Percentiles rank a stretch among this genome's conserved stretches.
phyloP scores from a whole-genome alignment of 768 basidiomycete species.

The Pholiota microspora region DNA sequence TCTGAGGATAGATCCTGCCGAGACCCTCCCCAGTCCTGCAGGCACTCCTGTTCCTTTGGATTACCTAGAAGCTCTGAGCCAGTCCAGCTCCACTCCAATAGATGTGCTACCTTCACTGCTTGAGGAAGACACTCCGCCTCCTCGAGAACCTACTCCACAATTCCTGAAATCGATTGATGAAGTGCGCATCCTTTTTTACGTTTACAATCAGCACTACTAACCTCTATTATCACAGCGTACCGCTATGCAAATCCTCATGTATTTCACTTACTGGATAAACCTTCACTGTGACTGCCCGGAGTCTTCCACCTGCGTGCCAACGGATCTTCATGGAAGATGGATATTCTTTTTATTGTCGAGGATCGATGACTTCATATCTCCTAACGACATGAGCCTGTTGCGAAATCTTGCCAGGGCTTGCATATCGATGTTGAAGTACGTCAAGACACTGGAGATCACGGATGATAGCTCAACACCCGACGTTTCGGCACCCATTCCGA shows the following conservation, averaged over 20 bases:
- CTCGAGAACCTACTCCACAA: constrained; percentile 58
- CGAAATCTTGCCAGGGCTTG: constrained; percentile 76
- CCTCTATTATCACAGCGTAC: constrained; percentile 44
- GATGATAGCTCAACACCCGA: neutral
- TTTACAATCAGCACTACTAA: constrained; percentile 2
- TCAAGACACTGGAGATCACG: constrained; percentile 20
- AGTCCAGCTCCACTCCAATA: constrained; percentile 9
- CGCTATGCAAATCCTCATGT: constrained; percentile 78
- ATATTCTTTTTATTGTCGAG: constrained; percentile 72
- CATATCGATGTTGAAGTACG: constrained; percentile 46
- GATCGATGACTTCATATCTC: constrained; percentile 65
- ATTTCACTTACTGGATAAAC: constrained; percentile 81
- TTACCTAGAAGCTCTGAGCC: constrained; percentile 18
- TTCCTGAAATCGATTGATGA: constrained; percentile 64
- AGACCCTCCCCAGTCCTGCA: constrained; percentile 39
- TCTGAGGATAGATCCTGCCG: constrained; percentile 30
- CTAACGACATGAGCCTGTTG: constrained; percentile 75
- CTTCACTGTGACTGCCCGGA: constrained; percentile 48
- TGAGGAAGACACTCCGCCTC: constrained; percentile 20
- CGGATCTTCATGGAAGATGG: constrained; percentile 69
- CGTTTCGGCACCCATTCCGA: constrained; percentile 18
- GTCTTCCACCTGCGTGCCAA: constrained; percentile 36
- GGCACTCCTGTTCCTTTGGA: constrained; percentile 35
- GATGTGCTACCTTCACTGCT: neutral
- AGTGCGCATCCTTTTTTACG: constrained; percentile 36